phyloP scores from a whole-genome alignment of 1,284 basidiomycete species.

The Boletellus dicymbophilus region DNA sequence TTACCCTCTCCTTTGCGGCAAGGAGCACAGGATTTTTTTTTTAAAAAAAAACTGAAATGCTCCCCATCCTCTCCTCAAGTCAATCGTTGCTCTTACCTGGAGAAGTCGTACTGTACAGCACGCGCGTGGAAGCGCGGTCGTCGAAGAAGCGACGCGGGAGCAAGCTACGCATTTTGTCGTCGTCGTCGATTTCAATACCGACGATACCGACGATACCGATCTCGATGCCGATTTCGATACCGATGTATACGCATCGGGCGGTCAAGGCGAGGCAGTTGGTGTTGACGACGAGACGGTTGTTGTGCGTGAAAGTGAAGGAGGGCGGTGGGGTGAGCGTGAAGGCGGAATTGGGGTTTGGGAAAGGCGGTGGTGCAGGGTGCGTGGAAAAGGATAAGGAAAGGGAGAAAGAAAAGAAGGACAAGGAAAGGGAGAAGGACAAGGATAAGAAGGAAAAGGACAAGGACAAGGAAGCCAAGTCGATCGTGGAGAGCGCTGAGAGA shows the following conservation, averaged over 20 bases:
- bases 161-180: slow-evolving; percentile 52
- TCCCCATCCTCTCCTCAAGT: no score
- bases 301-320: slow-evolving; percentile 55
- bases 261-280: slow-evolving; percentile 60
- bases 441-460: slow-evolving; percentile 44
- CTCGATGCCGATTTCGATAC: no score
- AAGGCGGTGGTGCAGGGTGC: no score
- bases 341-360: slow-evolving; percentile 45
- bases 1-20: background rate
- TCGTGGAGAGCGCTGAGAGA: slow-evolving; percentile 49
- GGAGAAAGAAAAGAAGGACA: slow-evolving; percentile 40
- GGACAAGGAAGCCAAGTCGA: slow-evolving; percentile 39
- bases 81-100: slow-evolving; percentile 42
- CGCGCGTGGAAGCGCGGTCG: slow-evolving; percentile 54
- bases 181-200: no score
- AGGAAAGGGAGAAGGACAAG: slow-evolving; percentile 43
- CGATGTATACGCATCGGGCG: no score
- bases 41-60: no score
- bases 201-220: no score
- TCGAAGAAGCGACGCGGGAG: slow-evolving; percentile 63
- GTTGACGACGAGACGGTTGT: slow-evolving; percentile 55
- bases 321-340: slow-evolving; percentile 44
- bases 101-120: slow-evolving; percentile 52
- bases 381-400: no score
- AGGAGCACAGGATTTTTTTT: no score